Evolutionary conservation across 805 yeast species (phyloP), one percentile per base, ranked within the genome.

Genomic region (Tanozyma kutaoensis): DNA sequence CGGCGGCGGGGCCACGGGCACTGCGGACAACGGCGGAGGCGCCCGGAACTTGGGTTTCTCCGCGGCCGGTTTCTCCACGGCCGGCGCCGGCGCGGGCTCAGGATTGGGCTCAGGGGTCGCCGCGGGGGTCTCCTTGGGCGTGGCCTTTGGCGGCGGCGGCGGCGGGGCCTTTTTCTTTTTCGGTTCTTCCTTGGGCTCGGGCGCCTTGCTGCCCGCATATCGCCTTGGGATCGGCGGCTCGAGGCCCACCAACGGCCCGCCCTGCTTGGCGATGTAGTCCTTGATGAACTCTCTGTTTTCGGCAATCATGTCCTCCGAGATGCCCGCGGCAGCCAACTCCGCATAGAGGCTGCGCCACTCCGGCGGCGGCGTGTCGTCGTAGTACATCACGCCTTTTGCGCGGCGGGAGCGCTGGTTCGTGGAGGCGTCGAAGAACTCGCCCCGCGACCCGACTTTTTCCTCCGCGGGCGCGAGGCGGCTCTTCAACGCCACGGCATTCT

Each of bases 301-400:
- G 0, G 86, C 91, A 46, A 82, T 81, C 86, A 79, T 76, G 38
- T 81, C 93, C 42, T 82, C 93, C 1, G 81, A 51, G 31, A 82
- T 82, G 1, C 95, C 95, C 28, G 78, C 76, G 12, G 67, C 61
- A 22, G 76, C 88, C 28, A 82, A 59, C 42, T 78, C 85, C 7
- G 66, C 54, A 37, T 82, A 80, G 30, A 82, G 60, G 2, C 75
- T 59, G 26, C 86, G 52, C 94, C 93, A 82, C 46, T 81, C 93
- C 4, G 76, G 73, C 2, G 93, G 93, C 1, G 93, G 93, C 31
- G 65, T 64, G 37, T 64, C 82, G 45, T 80, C 91, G 43, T 80
- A 80, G 46, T 76, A 81, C 7, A 73, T 52, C 4, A 71, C 64
- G 15, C 77, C 78, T 31, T 66, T 69, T 0, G 71, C 40, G 38